A percentile compares a stretch with the other conserved stretches of the same genome.
These are phyloP conservation scores for Plantago coronopus DNA, from an alignment of 305 asterid species.

Conservation along the genomic window DNA sequence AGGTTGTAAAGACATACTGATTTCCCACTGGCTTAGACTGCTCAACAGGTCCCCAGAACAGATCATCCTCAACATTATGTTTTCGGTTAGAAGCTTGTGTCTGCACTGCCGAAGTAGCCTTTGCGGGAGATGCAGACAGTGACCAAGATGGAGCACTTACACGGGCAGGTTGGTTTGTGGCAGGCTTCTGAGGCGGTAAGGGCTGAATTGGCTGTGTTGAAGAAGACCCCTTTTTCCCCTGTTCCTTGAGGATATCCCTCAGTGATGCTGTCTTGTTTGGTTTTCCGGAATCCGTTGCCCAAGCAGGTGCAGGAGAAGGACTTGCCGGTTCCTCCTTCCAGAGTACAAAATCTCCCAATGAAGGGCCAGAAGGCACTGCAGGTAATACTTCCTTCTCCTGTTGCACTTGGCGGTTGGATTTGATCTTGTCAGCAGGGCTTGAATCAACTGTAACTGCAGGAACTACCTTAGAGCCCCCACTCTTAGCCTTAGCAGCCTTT, in stretches of 20 bases:
- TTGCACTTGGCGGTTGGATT: constrained; percentile 44
- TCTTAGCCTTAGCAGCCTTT: constrained; percentile 71
- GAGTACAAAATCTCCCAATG: constrained; percentile 75
- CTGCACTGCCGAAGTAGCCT: constrained; percentile 44
- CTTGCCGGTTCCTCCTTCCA: constrained; percentile 70
- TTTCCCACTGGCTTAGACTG: constrained; percentile 58
- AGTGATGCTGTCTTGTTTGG: constrained; percentile 54
- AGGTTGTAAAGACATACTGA: constrained; percentile 44
- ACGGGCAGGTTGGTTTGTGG: constrained; percentile 40
- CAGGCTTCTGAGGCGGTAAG: constrained; percentile 53
- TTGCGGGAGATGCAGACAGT: constrained; percentile 48
- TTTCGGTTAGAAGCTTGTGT: constrained; percentile 41
- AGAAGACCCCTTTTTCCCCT: constrained; percentile 45
- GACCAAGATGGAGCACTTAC: constrained; percentile 60
- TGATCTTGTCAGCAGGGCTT: constrained; percentile 54
- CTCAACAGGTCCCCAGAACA: constrained; percentile 82
- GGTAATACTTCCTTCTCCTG: constrained; percentile 61
- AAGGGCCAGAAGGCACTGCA: constrained; percentile 72
- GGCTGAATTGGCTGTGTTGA: constrained; percentile 36
- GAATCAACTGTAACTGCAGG: constrained; percentile 38
- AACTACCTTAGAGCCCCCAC: constrained; percentile 44
- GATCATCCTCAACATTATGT: constrained; percentile 63
- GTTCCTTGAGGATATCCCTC: constrained; percentile 83
- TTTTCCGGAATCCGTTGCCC: constrained; percentile 71
- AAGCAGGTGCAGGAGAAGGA: constrained; percentile 65